Evolutionary conservation across 768 basidiomycete genomes (phyloP).

Genomic region (Lanmaoa rubissima): DNA sequence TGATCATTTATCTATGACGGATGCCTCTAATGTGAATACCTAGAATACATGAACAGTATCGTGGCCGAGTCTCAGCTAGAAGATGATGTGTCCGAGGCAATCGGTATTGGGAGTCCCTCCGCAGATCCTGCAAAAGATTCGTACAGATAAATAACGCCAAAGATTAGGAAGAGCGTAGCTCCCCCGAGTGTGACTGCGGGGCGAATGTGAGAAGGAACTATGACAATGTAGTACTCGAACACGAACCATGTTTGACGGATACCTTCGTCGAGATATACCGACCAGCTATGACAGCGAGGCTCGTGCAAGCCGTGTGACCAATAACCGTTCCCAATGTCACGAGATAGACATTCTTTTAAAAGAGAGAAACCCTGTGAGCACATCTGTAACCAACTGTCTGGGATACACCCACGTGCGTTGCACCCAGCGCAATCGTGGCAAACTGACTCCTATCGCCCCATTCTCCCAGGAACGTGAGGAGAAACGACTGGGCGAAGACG

Average conservation of each 20-base stretch:
- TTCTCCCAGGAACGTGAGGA: slow-evolving; percentile 96
- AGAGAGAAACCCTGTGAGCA: slow-evolving; percentile 4
- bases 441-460: slow-evolving; percentile 99
- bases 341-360: slow-evolving; percentile 79
- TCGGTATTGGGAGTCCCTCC: slow-evolving; percentile 21
- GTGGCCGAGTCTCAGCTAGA: not conserved
- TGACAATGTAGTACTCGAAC: slow-evolving; percentile 1
- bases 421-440: slow-evolving; percentile 92
- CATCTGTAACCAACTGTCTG: not conserved
- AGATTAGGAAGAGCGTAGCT: slow-evolving; percentile 78
- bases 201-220: not conserved
- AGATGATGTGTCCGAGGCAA: slow-evolving; percentile 6
- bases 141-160: slow-evolving; percentile 75
- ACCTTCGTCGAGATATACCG: slow-evolving; percentile 92
- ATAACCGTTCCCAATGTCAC: slow-evolving; percentile 88
- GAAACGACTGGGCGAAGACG: slow-evolving; percentile 92
- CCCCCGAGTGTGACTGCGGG: slow-evolving; percentile 78
- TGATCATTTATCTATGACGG: not conserved
- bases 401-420: slow-evolving; percentile 73
- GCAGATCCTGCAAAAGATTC: slow-evolving; percentile 45
- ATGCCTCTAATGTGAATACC: not conserved
- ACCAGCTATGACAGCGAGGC: slow-evolving; percentile 90
- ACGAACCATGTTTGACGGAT: slow-evolving; percentile 85
- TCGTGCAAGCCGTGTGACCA: slow-evolving; percentile 86
- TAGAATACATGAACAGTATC: slow-evolving; percentile 2